Evolutionary conservation across 2,329 filamentous ascomycete genomes (phyloP), one percentile per base, ranked within the genome.

Genomic region (Onygena corvina): DNA sequence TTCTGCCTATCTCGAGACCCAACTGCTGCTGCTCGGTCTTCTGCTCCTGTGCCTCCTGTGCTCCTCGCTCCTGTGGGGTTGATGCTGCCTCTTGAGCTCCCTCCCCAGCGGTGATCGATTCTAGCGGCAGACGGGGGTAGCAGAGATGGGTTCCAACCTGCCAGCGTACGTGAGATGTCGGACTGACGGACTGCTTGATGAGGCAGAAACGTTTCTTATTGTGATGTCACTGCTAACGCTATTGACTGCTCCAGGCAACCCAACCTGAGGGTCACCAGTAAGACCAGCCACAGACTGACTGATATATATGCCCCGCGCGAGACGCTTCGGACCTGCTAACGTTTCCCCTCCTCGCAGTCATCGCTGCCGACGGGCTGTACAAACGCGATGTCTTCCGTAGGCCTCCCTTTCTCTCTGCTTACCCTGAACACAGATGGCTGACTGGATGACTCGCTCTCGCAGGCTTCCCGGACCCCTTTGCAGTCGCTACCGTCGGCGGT

Each of bases 371-470:
- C 76, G 92, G 92, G 53, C 76, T 98, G 57, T 96, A 95, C 76
- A 98, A 96, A 76, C 83, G 92, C 71, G 92, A 98, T 86, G 89
- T 98, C 54, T 96, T 98, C 71, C 80, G 92, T 96, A 83, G 61
- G 87, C 80, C 45, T 54, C 49, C 29, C n/a, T 20, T 18, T 16
- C 16, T 40, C 9, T 11, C 18, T 14, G 12, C n/a, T 31, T 14
- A n/a, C 50, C 9, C 20, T 51, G 27, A 35, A 30, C 18, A 18
- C 34, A 20, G 1, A 11, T 20, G n/a, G 30, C 51, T 53, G 42
- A 53, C 46, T n/a, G n/a, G n/a, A 35, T 33, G 49, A 34, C 34
- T 23, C 30, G 4, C 29, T 53, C 48, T 54, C 53, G 21, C 60
- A 96, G 92, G 90, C 64, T 94, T 96, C 59, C 92, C 92, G 52